Base-by-base conservation (phyloP, 306 rosid species). In the Pueraria montana region DNA sequence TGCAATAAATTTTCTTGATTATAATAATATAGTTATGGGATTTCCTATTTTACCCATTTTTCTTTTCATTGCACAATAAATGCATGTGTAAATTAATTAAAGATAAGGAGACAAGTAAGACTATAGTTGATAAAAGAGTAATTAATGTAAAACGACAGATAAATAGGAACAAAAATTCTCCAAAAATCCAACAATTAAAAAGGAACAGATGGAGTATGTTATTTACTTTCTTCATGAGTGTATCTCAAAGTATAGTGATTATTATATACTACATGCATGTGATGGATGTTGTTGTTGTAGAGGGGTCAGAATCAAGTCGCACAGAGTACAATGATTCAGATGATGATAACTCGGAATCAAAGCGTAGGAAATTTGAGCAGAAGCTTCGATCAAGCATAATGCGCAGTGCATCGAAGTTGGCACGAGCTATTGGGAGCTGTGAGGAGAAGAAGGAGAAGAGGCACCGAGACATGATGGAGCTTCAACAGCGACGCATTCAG, bases 371-470 rank as follows among this genome's bases (percentile, higher is more conserved):
- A 72, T 32, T 71, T 40, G 43, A 66, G 5, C 1, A 56, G 70
- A 82, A 83, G 27, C 50, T 88, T 8, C 81, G 87, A 1, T 82
- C 84, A 1, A 88, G 87, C 76, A 83, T 88, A 26, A 74, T 73
- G 76, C 80, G 67, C 0, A 83, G 89, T 69, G 79, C 87, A 3
- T 76, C 87, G 0, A 72, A 77, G 34, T 21, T 88, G 45, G 87
- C 86, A 14, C 69, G 73, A 40, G 81, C 89, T 2, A 53, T 88
- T 4, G 55, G 20, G 46, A 73, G 74, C 9, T 64, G 82, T 10
- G 88, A 85, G 66, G 87, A 88, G 72, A 80, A 85, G 56, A 85
- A 86, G 74, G 87, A 85, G 71, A 83, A 80, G 3, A 61, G 87
- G 30, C 91, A 88, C 80, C 67, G 52, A 11, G 82, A 88, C 6